phyloP scores from a whole-genome alignment of 2,329 filamentous ascomycete genomes.

The Colletotrichum tamarilloi region DNA sequence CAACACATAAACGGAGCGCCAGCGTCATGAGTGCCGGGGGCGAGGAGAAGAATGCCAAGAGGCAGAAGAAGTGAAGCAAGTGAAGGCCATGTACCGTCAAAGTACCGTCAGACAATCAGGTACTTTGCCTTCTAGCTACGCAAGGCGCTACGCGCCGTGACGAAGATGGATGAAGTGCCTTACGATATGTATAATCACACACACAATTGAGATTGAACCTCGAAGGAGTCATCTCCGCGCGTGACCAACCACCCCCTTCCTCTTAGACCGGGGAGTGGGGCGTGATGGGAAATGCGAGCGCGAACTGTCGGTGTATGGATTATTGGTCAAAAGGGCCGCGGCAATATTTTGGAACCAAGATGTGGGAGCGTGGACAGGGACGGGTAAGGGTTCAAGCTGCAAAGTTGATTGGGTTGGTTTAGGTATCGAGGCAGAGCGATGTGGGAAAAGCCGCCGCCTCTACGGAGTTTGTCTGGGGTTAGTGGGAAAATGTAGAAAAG shows the following conservation, averaged over 20 bases:
- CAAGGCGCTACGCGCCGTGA: constrained; percentile 37
- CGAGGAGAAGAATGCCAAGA: constrained; percentile 73
- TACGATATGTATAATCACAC: neutral
- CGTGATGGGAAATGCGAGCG: neutral
- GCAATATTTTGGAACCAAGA: neutral
- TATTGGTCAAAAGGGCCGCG: neutral
- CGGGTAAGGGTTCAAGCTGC: neutral
- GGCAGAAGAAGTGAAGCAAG: constrained; percentile 63
- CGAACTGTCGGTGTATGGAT: neutral
- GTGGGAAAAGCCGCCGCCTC: constrained; percentile 3
- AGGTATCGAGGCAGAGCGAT: neutral
- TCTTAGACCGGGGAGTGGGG: neutral
- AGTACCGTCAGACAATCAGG: constrained; percentile 37
- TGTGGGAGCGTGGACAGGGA: neutral
- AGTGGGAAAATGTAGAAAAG: constrained; percentile 17
- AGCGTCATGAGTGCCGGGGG: constrained; percentile 76
- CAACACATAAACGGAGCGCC: constrained; percentile 79
- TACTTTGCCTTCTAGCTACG: constrained; percentile 33
- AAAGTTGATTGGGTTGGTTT: neutral
- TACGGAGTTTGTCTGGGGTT: neutral
- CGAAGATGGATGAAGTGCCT: neutral
- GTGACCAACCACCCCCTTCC: neutral
- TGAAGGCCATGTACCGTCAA: constrained; percentile 40
- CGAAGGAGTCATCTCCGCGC: neutral
- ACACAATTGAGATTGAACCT: neutral